phyloP scores from a whole-genome alignment of 2,329 filamentous ascomycete genomes.

The Colletotrichum sidae region DNA sequence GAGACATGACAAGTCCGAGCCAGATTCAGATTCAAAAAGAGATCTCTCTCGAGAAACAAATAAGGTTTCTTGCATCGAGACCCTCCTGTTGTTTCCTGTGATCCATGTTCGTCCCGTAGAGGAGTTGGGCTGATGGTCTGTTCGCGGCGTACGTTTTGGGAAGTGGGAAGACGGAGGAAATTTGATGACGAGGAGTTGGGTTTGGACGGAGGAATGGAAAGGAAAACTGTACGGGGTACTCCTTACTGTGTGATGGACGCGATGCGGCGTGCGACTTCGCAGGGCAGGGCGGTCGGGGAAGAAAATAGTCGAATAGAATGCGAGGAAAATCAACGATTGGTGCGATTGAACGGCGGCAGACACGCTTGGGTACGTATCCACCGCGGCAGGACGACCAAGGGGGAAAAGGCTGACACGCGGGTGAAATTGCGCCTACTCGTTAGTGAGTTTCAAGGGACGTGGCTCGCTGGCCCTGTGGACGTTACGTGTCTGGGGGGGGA shows the following conservation, averaged over 20 bases:
- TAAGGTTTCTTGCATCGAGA: constrained; percentile 37
- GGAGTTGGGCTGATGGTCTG: constrained; percentile 13
- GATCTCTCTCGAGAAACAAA: constrained; percentile 34
- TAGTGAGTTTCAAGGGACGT: constrained; percentile 66
- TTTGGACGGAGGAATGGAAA: neutral
- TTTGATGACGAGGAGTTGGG: neutral
- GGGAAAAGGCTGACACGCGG: constrained; percentile 56
- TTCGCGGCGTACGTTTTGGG: constrained; percentile 24
- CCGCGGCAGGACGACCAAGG: constrained; percentile 24
- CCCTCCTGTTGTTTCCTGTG: constrained; percentile 33
- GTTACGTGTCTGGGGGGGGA: constrained; percentile 5
- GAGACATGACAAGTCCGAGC: constrained; percentile 15
- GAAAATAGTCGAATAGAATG: too few species aligned
- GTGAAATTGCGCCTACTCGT: constrained; percentile 60
- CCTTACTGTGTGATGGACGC: too few species aligned
- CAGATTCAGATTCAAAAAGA: constrained; percentile 27
- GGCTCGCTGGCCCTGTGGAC: constrained; percentile 39
- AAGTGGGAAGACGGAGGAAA: neutral
- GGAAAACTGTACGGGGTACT: too few species aligned
- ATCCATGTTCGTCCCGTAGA: constrained; percentile 36
- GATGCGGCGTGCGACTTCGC: too few species aligned
- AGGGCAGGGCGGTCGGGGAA: too few species aligned
- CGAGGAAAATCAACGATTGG: too few species aligned
- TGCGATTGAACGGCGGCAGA: too few species aligned
- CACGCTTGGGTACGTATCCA: constrained; percentile 9